Evolutionary conservation across 2,329 filamentous ascomycete species (phyloP).

Genomic region (Trichoderma pleuroti): DNA sequence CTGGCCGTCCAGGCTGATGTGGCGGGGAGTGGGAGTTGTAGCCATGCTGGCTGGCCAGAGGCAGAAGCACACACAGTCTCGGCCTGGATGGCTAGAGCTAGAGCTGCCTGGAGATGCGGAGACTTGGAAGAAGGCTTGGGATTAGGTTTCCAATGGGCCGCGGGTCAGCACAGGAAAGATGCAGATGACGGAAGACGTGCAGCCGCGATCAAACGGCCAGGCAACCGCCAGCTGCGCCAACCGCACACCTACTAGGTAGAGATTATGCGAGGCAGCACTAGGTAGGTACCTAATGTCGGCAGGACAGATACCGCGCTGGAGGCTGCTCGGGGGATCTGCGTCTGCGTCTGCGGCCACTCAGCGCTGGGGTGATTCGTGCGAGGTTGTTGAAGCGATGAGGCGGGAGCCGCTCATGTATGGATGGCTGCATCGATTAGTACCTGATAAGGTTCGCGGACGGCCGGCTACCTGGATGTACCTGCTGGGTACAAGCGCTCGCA

Average conservation of each 20-base stretch:
- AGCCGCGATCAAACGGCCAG: conserved; percentile 8
- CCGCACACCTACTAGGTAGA: neutral
- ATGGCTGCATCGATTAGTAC: conserved; percentile 11
- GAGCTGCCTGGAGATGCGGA: conserved; percentile 9
- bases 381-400: neutral
- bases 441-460: conserved; percentile 17
- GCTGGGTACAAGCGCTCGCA: neutral
- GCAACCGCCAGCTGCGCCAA: conserved; percentile 14
- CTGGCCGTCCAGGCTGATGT: conserved; percentile 31
- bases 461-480: neutral
- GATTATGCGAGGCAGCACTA: neutral
- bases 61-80: neutral
- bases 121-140: neutral
- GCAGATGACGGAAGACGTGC: conserved; percentile 9
- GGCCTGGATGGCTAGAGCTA: neutral
- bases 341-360: neutral
- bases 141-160: conserved; percentile 3
- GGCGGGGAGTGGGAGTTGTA: conserved; percentile 20
- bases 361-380: neutral
- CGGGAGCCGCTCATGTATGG: conserved; percentile 8
- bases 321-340: neutral
- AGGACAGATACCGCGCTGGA: neutral
- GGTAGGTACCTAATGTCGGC: too few relatives aligned
- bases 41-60: neutral
- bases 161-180: conserved; percentile 1